Evolutionary conservation across 2,329 filamentous ascomycete species (phyloP), one percentile per base, ranked within the genome.

Genomic region (Pseudopithomyces chartarum): DNA sequence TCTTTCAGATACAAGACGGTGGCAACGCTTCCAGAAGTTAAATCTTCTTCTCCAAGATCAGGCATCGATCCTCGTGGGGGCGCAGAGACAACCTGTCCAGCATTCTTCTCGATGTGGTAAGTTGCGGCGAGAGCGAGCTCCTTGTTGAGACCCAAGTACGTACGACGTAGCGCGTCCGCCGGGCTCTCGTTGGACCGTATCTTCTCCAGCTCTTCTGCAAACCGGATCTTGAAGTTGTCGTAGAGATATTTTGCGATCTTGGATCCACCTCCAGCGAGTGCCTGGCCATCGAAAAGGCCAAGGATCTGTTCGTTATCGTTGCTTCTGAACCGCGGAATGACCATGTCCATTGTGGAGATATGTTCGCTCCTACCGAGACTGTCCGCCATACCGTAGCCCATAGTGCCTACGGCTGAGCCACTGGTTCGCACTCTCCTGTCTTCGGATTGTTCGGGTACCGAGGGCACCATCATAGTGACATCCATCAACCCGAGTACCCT

Each of bases 361-460:
- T 99, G 95, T 76, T 99, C 95, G 66, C 94, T 93, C 70, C 87
- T 90, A 38, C 95, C 95, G 13, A 99, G 81, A 13, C 91, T 96
- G 77, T 99, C 95, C 7, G 95, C 95, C 93, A 99, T 97, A 59
- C 95, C 95, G 69, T 99, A 99, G 1, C 92, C 89, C 76, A 99
- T 85, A 32, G 91, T 89, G 1, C 94, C 94, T 19, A 96, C 93
- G 54, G 94, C 79, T 0, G 94, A 97, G n/a, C 93, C 93, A 26
- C 95, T 96, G n/a, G 95, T 98, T 69, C 95, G 87, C 54, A 99
- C 92, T 82, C 95, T 90, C 58, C 93, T 87, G 73, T 99, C 94
- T 74, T 98, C 93, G 60, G 89, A 96, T 74, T 98, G 90, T 68
- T 99, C 95, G 0, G 95, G 95, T 47, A 98, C 93, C 45, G 90